A percentile compares a stretch with the other conserved stretches of the same genome.
Evolutionary conservation across 2,329 filamentous ascomycete species (phyloP).

Genomic region (Xylariaceae sp.): DNA sequence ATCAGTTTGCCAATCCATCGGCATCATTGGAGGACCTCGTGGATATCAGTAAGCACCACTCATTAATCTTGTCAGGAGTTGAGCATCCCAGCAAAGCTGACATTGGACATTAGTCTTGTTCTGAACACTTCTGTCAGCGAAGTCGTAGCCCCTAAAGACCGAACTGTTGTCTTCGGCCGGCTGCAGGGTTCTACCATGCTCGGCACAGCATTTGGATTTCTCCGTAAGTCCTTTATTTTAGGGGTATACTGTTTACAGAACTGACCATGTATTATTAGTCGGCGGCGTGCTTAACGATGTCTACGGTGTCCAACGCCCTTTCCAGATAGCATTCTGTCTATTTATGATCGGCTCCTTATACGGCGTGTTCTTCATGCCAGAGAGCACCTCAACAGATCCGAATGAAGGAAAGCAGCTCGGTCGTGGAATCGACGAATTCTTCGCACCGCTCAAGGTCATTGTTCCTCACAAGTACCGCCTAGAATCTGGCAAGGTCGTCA

Average conservation of each 20-base stretch:
- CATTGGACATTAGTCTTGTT: slow-evolving; percentile 39
- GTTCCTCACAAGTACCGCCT: slow-evolving; percentile 51
- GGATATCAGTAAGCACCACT: slow-evolving; percentile 50
- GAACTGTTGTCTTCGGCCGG: slow-evolving; percentile 59
- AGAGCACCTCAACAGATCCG: slow-evolving; percentile 13
- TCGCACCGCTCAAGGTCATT: slow-evolving; percentile 59
- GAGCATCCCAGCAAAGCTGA: neutral
- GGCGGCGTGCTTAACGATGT: slow-evolving; percentile 61
- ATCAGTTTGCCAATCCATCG: slow-evolving; percentile 56
- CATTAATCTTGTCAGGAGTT: neutral
- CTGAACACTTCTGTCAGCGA: slow-evolving; percentile 65
- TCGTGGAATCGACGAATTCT: slow-evolving; percentile 47
- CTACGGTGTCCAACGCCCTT: slow-evolving; percentile 59
- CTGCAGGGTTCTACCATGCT: slow-evolving; percentile 64
- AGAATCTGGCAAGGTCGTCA: slow-evolving; percentile 44
- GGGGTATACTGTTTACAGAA: neutral
- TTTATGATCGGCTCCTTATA: slow-evolving; percentile 46
- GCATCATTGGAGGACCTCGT: slow-evolving; percentile 60
- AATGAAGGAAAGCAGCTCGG: slow-evolving; percentile 21
- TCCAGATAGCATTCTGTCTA: slow-evolving; percentile 56
- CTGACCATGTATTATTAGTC: slow-evolving; percentile 30
- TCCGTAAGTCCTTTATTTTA: slow-evolving; percentile 44
- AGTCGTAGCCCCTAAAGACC: slow-evolving; percentile 51
- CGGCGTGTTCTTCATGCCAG: slow-evolving; percentile 40
- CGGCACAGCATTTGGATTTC: slow-evolving; percentile 58